Evolutionary conservation across 257 asterid species (phyloP), one percentile per base, ranked within the genome.

Genomic region (Solanum etuberosum): DNA sequence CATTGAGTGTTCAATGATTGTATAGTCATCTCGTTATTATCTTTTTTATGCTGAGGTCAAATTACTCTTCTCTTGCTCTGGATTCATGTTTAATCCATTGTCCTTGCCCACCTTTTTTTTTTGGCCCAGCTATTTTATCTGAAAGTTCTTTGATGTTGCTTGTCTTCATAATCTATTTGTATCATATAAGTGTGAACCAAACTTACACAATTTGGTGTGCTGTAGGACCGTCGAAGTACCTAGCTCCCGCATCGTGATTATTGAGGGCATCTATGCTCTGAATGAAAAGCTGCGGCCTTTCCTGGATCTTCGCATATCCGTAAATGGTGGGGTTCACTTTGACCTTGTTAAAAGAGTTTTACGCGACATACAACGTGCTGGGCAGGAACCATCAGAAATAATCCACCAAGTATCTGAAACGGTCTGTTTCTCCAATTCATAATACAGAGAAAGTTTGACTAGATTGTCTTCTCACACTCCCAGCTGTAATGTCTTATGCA

Each of bases 351-450:
- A 97, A 91, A 94, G 98, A 87, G 99, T 97, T 90, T 92, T 97
- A 86, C 92, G 99, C 80, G 99, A 96, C 92, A 97, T 97, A 88
- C 98, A 96, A 87, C 96, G 99, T 86, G 99, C 96, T 87, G 99
- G 97, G 63, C 99, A 97, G 91, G 96, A 94, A 91, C 99, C 99
- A 15, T 97, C 96, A 91, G 99, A 97, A 92, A 97, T 97, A 88
- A 97, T 97, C 86, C 99, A 97, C 86, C 99, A 97, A 88, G 96
- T 97, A 89, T 97, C 99, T 83, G 99, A 97, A 91, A 97, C 99
- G 89, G 99, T 97, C 86, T 72, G 94, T 92, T 38, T 85, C 91
- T 86, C 76, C 87, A 48, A 46, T 27, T 80, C 13, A 80, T 29
- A 27, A 29, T 63, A 14, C 42, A 80, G 65, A 46, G 25, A 27